Evolutionary conservation across 2,329 filamentous ascomycete genomes (phyloP).

Genomic region (Westerdykella sp.): DNA sequence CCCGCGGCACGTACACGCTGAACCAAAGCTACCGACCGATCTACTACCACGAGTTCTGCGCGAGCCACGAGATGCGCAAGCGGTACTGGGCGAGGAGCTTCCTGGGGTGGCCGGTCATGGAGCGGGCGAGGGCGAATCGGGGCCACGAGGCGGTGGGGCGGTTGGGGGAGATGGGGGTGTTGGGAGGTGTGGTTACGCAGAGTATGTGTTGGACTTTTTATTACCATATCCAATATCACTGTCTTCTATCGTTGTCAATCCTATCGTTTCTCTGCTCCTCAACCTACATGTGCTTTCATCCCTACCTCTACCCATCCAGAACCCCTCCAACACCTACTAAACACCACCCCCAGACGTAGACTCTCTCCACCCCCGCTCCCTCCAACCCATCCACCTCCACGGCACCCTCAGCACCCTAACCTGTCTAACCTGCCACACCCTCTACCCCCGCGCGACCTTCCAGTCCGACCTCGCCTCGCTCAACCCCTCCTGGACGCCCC

Average conservation of each 20-base stretch:
- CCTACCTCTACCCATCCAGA: too few species aligned
- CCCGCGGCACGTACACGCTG: conserved; percentile 83
- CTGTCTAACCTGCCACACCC: conserved; percentile 70
- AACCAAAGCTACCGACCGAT: conserved; percentile 89
- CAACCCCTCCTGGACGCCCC: conserved; percentile 80
- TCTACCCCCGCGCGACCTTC: conserved; percentile 66
- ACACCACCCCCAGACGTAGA: conserved; percentile 66
- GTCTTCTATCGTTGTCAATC: too few species aligned
- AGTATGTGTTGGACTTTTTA: conserved; percentile 41
- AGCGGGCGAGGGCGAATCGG: conserved; percentile 71
- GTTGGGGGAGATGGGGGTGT: conserved; percentile 64
- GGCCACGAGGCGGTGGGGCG: conserved; percentile 72
- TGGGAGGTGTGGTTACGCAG: conserved; percentile 79
- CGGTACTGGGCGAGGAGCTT: conserved; percentile 96
- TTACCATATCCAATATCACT: neutral
- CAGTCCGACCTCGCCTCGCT: conserved; percentile 68
- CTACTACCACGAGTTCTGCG: conserved; percentile 84
- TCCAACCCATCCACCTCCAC: conserved; percentile 79
- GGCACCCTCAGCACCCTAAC: conserved; percentile 78
- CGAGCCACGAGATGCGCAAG: conserved; percentile 76
- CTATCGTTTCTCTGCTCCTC: too few species aligned
- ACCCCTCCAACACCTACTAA: conserved; percentile 1
- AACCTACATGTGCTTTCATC: too few species aligned
- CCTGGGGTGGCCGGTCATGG: conserved; percentile 79
- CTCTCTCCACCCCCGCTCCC: conserved; percentile 76